Evolutionary conservation across 1,284 basidiomycete genomes (phyloP).

Genomic region (Butyriboletus appendiculatus): DNA sequence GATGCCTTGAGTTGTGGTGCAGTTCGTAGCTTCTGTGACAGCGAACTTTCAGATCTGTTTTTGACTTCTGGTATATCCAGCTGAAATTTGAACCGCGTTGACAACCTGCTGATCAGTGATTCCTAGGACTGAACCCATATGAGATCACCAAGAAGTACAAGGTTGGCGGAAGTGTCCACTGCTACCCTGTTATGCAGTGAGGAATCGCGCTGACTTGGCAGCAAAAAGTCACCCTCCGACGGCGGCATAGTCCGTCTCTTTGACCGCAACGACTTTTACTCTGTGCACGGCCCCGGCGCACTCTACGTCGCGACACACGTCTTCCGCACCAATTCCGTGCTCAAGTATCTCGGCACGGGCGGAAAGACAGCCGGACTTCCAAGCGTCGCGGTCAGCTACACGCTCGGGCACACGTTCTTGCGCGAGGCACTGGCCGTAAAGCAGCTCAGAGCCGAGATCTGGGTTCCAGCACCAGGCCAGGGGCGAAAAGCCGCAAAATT

Average conservation of each 20-base stretch:
- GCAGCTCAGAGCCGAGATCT: slow-evolving; percentile 96
- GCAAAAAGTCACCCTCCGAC: slow-evolving; percentile 58
- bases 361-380: slow-evolving; percentile 63
- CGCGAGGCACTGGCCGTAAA: slow-evolving; percentile 89
- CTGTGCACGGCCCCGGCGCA: slow-evolving; percentile 89
- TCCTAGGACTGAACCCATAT: no score
- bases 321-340: slow-evolving; percentile 83
- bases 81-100: no score
- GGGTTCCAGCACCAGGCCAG: slow-evolving; percentile 71
- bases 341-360: slow-evolving; percentile 77
- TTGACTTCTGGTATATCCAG: no score
- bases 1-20: no score
- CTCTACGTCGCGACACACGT: slow-evolving; percentile 84
- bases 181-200: no score
- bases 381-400: slow-evolving; percentile 77
- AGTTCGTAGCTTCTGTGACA: no score
- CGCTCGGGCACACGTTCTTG: slow-evolving; percentile 85
- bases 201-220: no score
- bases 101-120: no score
- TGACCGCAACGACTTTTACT: slow-evolving; percentile 85
- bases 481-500: slow-evolving; percentile 79
- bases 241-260: slow-evolving; percentile 83
- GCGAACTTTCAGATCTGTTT: no score
- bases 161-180: no score
- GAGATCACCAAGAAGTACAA: no score